Percentiles rank a stretch among this genome's conserved stretches.
These are phyloP conservation scores for Colletotrichum sp. DNA, from an alignment of 2,329 filamentous ascomycete species.

Conservation along the genomic window DNA sequence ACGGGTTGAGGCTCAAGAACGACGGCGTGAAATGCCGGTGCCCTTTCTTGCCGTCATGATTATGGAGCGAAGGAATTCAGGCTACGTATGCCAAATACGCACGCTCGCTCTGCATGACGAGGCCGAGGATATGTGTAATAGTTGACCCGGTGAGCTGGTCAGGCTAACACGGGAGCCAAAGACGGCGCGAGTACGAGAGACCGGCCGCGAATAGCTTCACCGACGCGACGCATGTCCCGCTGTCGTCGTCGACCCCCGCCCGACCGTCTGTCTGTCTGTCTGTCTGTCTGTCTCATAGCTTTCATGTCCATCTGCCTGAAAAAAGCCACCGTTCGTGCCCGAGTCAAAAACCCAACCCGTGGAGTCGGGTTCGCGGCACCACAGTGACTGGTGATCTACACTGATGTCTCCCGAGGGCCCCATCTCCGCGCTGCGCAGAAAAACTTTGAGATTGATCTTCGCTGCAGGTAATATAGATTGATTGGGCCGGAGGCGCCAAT, in stretches of 20 bases:
- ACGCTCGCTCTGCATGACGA: neutral
- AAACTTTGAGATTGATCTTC: neutral
- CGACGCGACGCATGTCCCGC: neutral
- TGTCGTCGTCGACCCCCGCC: neutral
- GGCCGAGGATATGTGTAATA: neutral
- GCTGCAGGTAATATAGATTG: neutral
- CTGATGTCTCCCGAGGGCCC: neutral
- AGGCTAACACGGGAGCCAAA: neutral
- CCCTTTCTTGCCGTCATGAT: neutral
- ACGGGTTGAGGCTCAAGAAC: neutral
- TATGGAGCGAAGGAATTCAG: neutral
- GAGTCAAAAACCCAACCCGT: neutral
- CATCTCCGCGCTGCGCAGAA: neutral
- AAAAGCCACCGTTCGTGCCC: neutral
- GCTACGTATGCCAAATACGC: neutral
- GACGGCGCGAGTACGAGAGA: neutral
- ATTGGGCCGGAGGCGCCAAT: neutral
- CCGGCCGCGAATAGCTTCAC: neutral
- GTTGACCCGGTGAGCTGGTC: neutral
- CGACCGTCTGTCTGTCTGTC: neutral
- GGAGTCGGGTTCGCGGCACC: neutral
- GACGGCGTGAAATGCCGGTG: neutral
- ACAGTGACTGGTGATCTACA: neutral
- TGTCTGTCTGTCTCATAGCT: neutral
- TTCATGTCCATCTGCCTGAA: neutral